Evolutionary conservation across 2,329 filamentous ascomycete species (phyloP).

Genomic region (Pseudogymnoascus sp.): DNA sequence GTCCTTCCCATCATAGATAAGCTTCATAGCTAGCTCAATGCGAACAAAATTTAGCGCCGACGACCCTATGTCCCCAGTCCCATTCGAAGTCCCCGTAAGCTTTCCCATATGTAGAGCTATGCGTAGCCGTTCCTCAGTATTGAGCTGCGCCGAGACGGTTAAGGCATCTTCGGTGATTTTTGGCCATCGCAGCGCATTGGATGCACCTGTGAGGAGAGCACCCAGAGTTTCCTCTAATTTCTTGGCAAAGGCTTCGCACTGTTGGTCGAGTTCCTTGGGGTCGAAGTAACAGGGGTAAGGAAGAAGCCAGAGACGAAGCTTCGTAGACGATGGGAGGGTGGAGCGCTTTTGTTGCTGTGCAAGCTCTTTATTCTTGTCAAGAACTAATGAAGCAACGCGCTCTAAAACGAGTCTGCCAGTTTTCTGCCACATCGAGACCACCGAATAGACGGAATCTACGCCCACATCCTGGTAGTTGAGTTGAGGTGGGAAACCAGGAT

Average conservation of each 20-base stretch:
- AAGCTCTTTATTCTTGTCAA: constrained; percentile 1
- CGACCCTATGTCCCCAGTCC: neutral
- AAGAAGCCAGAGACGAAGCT: constrained; percentile 12
- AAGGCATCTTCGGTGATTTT: constrained; percentile 10
- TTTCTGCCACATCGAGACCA: constrained; percentile 9
- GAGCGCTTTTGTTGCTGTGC: neutral
- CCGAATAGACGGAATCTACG: neutral
- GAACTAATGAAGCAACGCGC: constrained; percentile 6
- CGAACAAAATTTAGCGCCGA: constrained; percentile 9
- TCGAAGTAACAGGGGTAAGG: constrained; percentile 12
- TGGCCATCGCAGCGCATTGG: constrained; percentile 12
- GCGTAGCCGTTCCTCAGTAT: constrained; percentile 12
- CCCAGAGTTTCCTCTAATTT: constrained; percentile 9
- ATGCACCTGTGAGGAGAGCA: constrained; percentile 2
- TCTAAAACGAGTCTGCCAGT: constrained; percentile 11
- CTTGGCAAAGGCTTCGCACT: constrained; percentile 11
- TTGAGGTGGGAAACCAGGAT: too few species aligned
- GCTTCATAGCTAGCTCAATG: constrained; percentile 12
- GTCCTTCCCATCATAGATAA: constrained; percentile 8
- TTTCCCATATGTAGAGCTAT: constrained; percentile 12
- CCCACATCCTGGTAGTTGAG: too few species aligned
- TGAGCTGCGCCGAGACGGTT: constrained; percentile 8
- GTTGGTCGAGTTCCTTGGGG: neutral
- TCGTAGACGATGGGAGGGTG: constrained; percentile 9
- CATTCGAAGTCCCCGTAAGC: neutral